A percentile compares a stretch with the other conserved stretches of the same genome.
phyloP scores from a whole-genome alignment of 768 basidiomycete genomes.

The Rhodotorula toruloides region DNA sequence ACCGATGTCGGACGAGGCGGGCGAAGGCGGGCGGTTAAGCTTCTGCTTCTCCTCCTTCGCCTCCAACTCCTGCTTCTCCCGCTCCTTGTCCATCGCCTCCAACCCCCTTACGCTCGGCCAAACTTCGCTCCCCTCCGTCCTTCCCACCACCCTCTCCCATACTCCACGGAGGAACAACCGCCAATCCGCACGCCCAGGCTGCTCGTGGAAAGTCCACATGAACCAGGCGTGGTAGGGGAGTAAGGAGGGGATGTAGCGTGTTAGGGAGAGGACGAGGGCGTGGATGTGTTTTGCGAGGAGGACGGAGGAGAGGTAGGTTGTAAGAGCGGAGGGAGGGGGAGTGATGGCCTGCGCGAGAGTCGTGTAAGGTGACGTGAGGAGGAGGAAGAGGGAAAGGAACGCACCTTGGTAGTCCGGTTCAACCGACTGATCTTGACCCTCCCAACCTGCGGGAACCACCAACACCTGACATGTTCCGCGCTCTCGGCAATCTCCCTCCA shows the following conservation, averaged over 20 bases:
- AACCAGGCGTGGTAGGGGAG: constrained; percentile 63
- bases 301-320: constrained; percentile 47
- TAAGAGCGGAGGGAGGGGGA: constrained; percentile 9
- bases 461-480: constrained; percentile 85
- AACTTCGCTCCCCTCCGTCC: background rate
- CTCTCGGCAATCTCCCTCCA: constrained; percentile 47
- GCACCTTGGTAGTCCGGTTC: constrained; percentile 71
- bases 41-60: no score
- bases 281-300: constrained; percentile 73
- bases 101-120: background rate
- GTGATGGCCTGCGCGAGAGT: constrained; percentile 12
- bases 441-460: constrained; percentile 87
- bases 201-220: constrained; percentile 40
- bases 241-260: constrained; percentile 59
- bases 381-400: constrained; percentile 34
- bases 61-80: no score
- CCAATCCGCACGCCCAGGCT: constrained; percentile 32
- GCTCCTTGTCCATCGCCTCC: background rate
- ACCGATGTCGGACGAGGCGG: no score
- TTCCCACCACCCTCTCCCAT: constrained; percentile 8
- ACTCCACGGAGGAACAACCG: background rate
- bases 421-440: constrained; percentile 65
- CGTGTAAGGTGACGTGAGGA: background rate
- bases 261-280: constrained; percentile 75
- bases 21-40: no score